Base-by-base conservation (phyloP, 306 rosid species). In the Prunus armeniaca region DNA sequence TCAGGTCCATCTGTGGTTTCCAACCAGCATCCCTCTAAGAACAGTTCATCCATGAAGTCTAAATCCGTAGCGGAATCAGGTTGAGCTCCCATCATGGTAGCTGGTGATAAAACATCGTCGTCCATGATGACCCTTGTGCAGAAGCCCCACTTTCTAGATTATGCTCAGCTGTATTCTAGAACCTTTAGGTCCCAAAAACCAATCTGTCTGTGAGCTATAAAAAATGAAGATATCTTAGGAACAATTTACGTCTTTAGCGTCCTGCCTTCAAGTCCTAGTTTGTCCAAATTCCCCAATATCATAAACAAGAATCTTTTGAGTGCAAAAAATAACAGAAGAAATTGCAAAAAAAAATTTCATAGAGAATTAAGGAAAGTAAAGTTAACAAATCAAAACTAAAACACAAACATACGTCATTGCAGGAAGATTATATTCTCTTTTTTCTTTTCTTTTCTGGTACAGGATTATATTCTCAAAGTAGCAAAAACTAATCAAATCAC, bases 1-100 rank as follows among this genome's bases (percentile, higher is more conserved):
- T 87, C 93, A 69, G 91, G 82, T 82, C 87, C 97, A 72, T 88
- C 89, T 13, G 86, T 87, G 22, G 97, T 78, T 78, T 93, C 98
- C 80, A 96, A 79, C 98, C 97, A 96, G 61, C 96, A 92, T 41
- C 96, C 96, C 50, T 89, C 93, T 20, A 78, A 81, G 73, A 96
- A 82, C 65, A 92, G 83, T 52, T 91, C 94, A 75, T 92, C 96
- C 93, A 96, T 86, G 88, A 86, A 89, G 55, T 92, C 93, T 62
- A 91, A 83, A 71, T 95, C 96, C 92, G 87, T 90, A 30, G 92
- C 73, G n/a, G 84, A 71, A 75, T 85, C 87, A 32, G 86, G 74
- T 66, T 85, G 88, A 79, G 81, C 82, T 73, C 80, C 96, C 80
- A 87, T 43, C 84, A 91, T 81, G 82, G 86, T 72, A 50, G 77